phyloP scores from a whole-genome alignment of 208 protist genomes.

The Wallacemonas sp. region DNA sequence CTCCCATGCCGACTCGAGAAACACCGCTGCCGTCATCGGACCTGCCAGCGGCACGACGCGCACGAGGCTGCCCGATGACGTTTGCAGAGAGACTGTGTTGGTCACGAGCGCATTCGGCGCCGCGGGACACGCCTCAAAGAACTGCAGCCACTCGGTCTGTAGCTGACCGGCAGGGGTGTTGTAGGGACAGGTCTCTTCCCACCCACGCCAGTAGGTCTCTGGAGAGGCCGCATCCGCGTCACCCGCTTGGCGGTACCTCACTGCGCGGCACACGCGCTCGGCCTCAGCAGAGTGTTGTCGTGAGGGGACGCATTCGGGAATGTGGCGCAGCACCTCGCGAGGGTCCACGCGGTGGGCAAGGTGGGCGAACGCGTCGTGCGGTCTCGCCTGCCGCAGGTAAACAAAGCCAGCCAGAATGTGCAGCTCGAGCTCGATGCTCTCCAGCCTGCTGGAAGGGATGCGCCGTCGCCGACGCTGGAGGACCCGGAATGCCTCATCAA shows the following conservation, averaged over 20 bases:
- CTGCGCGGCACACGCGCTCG: neutral
- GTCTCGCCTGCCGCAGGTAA: constrained; percentile 41
- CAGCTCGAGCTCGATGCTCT: constrained; percentile 53
- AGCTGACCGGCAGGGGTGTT: constrained; percentile 33
- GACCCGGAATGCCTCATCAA: constrained; percentile 69
- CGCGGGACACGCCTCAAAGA: constrained; percentile 40
- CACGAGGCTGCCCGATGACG: neutral
- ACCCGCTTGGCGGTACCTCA: neutral
- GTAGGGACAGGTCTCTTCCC: constrained; percentile 39
- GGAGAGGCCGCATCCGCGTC: no score
- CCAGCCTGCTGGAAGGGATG: constrained; percentile 14
- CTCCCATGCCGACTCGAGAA: constrained; percentile 47
- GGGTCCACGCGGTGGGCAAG: constrained; percentile 65
- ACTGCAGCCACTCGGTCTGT: constrained; percentile 40
- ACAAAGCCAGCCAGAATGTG: constrained; percentile 71
- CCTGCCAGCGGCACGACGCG: constrained; percentile 38
- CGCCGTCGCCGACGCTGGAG: constrained; percentile 16
- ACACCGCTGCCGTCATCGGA: constrained; percentile 23
- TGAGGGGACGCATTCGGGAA: constrained; percentile 70
- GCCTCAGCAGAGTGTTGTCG: neutral
- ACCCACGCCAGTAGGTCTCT: constrained; percentile 10
- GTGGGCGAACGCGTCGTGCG: constrained; percentile 44
- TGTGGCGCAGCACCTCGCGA: constrained; percentile 53
- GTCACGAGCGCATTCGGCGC: constrained; percentile 12
- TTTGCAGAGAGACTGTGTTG: neutral